Percentiles rank a stretch among this genome's conserved stretches.
These are phyloP conservation scores for Tilletia caries DNA, from an alignment of 1,284 basidiomycete genomes.

Conservation along the genomic window DNA sequence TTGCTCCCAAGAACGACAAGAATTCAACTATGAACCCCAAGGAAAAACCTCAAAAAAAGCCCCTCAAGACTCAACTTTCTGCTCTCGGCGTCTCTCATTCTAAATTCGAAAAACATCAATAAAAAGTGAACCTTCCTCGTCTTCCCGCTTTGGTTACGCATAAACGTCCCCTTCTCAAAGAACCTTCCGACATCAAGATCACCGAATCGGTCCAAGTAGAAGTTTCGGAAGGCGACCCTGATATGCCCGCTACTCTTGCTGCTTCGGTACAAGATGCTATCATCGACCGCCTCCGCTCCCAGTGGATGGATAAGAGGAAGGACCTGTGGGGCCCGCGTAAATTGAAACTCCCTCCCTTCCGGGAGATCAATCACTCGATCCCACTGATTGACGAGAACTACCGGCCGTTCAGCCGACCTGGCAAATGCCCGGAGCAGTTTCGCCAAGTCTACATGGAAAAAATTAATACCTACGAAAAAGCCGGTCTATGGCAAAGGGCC, in stretches of 20 bases:
- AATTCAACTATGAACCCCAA: too few relatives aligned
- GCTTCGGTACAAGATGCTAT: neutral
- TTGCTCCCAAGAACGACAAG: neutral
- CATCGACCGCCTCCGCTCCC: neutral
- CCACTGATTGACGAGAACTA: neutral
- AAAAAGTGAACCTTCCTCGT: too few relatives aligned
- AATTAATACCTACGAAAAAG: neutral
- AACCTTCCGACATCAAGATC: slow-evolving; percentile 1
- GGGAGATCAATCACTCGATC: neutral
- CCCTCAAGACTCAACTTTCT: too few relatives aligned
- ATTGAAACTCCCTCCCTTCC: neutral
- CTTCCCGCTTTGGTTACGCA: too few relatives aligned
- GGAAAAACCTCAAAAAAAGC: too few relatives aligned
- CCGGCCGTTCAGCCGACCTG: neutral
- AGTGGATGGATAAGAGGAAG: neutral
- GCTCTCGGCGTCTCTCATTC: too few relatives aligned
- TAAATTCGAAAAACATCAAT: too few relatives aligned
- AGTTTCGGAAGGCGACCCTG: too few relatives aligned
- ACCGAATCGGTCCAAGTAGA: neutral
- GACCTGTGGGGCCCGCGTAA: neutral
- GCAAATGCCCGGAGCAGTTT: neutral
- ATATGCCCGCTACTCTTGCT: too few relatives aligned
- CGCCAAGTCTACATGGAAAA: neutral
- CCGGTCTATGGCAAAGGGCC: neutral
- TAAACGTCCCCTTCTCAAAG: too few relatives aligned